Base-by-base conservation (phyloP, 352 stramenopile species). In the Peronospora destructor region DNA sequence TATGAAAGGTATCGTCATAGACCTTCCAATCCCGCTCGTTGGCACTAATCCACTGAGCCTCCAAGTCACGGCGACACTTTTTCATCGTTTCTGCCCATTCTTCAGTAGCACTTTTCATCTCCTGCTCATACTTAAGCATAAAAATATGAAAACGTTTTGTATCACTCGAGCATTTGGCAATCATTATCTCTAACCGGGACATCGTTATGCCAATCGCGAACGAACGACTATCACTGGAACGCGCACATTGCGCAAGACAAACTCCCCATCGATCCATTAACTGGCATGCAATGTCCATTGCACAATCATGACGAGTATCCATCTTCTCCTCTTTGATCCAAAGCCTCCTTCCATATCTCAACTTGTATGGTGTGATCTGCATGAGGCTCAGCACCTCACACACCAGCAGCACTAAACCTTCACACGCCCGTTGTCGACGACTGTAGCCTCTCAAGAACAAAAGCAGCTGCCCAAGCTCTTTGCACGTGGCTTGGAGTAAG, bases 301-400 rank as follows among this genome's bases (percentile, higher is more conserved):
- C 16, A 7, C 26, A n/a, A 7, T 16, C 5, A 26, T 6, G 4
- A 42, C 16, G n/a, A 6, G 3, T 30, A 0, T 36, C 2, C 8
- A 28, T 30, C 32, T 41, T 47, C 54, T 44, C 19, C 10, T 64
- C 4, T 21, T 55, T 52, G 1, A 47, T 25, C 11, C 2, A 19
- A 8, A 6, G 10, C 10, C 30, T 23, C 8, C 42, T 25, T n/a
- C 4, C 23, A 26, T 34, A 2, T 0, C 26, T 17, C 32, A 29
- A 25, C 19, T 23, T 34, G 12, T 40, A 39, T 3, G 39, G 14
- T 4, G 25, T 7, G 4, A 46, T 50, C 16, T 44, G 61, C 7
- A 17, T 36, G 5, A 69, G 35, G 32, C 61, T 69, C 46, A 66
- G 47, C 10, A 69, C 51, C 35, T 66, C 48, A 33, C 56, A 66